Evolutionary conservation across 768 basidiomycete species (phyloP).

Genomic region (Collybiopsis confluens): DNA sequence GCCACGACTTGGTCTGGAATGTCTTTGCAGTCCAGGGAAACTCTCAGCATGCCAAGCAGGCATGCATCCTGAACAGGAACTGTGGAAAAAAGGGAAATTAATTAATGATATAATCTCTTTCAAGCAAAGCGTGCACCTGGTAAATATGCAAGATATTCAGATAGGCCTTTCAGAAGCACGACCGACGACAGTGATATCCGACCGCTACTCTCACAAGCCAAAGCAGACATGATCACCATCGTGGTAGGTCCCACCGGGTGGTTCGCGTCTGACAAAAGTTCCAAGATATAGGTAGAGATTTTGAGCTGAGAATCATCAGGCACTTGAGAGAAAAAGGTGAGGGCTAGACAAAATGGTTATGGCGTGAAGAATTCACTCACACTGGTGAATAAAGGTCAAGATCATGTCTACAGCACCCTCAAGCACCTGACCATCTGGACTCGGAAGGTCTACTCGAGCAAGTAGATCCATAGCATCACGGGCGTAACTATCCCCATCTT

Average conservation of each 20-base stretch:
- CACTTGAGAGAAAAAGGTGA: neutral
- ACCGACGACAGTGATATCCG: constrained; percentile 45
- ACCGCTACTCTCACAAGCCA: constrained; percentile 59
- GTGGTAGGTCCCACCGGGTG: constrained; percentile 47
- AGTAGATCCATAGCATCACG: constrained; percentile 41
- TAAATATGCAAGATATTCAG: constrained; percentile 33
- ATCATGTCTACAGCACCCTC: constrained; percentile 56
- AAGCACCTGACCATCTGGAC: constrained; percentile 36
- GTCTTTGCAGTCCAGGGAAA: constrained; percentile 55
- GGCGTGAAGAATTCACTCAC: constrained; percentile 26
- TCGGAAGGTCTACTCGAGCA: constrained; percentile 28
- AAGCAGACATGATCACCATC: constrained; percentile 63
- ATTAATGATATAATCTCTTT: neutral
- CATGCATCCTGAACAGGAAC: constrained; percentile 72
- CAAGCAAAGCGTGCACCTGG: constrained; percentile 34
- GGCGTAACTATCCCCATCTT: constrained; percentile 50
- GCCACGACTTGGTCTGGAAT: constrained; percentile 42
- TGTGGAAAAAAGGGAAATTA: constrained; percentile 22
- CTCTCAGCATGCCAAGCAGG: constrained; percentile 65
- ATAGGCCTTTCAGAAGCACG: constrained; percentile 44
- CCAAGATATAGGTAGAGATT: constrained; percentile 41
- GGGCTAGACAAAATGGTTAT: neutral
- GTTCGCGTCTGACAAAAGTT: constrained; percentile 36
- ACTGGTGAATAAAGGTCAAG: constrained; percentile 43
- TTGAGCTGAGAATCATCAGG: constrained; percentile 44